Base-by-base conservation (phyloP, 2,329 filamentous ascomycete genomes). In the Epichloe festucae region DNA sequence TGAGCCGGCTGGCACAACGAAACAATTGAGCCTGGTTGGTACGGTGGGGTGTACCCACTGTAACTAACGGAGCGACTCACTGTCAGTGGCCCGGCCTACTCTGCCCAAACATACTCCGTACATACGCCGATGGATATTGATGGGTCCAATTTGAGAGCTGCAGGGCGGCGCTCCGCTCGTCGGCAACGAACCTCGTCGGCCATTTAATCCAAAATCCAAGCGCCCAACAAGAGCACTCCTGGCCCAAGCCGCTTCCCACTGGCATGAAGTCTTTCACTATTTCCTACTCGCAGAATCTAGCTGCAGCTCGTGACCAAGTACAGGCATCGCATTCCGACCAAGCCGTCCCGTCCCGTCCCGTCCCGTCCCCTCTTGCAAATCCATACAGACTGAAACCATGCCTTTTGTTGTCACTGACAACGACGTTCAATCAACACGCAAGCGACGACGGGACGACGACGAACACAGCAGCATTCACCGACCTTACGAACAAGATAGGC, bases 391-490 rank as follows among this genome's bases (percentile, higher is more conserved):
- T 45, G 43, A 63, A 63, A 51, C 39, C 39, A 69, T 69, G 67
- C 67, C 66, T 19, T 68, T 62, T 46, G 65, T 69, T 50, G 60
- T 61, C 35, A 41, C 50, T 39, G 44, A 50, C 48, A 27, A 63
- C 56, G 54, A 54, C 52, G 55, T 53, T 14, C 54, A 56, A 8
- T 60, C 67, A 36, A 67, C 67, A 39, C 60, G 61, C 46, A 69
- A 69, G 52, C 64, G 67, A 54, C 60, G 65, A 57, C 60, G 67
- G 57, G 62, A 61, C 36, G 59, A 59, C 38, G 56, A 59, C 40
- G 56, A 63, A 12, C 56, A 59, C 49, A 52, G 59, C 49, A 52
- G 56, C 5, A 31, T 58, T n/a, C 62, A 61, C 50, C 51, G 59
- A 39, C 55, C 61, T 4, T 62, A 62, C 54, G 54, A 52, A 21